Evolutionary conservation across 768 basidiomycete species (phyloP), one percentile per base, ranked within the genome.

Genomic region (Mycena rosella): DNA sequence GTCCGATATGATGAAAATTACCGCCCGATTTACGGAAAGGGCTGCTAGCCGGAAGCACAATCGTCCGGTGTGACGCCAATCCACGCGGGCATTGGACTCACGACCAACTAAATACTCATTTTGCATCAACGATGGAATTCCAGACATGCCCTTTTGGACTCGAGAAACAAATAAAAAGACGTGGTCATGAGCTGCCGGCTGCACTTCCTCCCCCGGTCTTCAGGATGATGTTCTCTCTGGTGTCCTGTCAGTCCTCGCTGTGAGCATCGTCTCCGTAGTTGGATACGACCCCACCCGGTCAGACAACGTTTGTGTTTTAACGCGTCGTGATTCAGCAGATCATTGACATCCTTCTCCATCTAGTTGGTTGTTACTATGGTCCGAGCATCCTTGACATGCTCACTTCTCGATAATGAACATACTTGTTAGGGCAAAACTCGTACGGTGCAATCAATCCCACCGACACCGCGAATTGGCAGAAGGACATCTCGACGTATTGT

Each of bases 381-480:
- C 6, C 14, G 66, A 57, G 15, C 32, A 36, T 69, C 38, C 38
- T 11, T 60, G 32, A 2, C 36, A 18, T 11, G 6, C 17, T 29
- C 26, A 18, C 17, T 49, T 42, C n/a, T 54, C 55, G 47, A 59
- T 44, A 44, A 54, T 54, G 18, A 24, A 34, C 40, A 22, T 29
- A n/a, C 38, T 29, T 42, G 26, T 34, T 32, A 78, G 87, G 88
- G 20, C 88, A 89, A 72, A 87, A 90, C 73, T 88, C 87, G 13
- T 87, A 85, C 61, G 88, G 89, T 34, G 86, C 87, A 4, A 83
- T 84, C 1, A 80, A 86, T 69, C 70, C 79, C 3, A 75, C 77
- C 64, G 67, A 75, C 54, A 71, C 80, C 13, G 82, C 81, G 6
- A 83, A 83, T 63, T 89, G 82, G 80, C 88, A 90, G 75, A 79